Evolutionary conservation across 2,329 filamentous ascomycete genomes (phyloP).

Genomic region (Cladobotryum protrusum): DNA sequence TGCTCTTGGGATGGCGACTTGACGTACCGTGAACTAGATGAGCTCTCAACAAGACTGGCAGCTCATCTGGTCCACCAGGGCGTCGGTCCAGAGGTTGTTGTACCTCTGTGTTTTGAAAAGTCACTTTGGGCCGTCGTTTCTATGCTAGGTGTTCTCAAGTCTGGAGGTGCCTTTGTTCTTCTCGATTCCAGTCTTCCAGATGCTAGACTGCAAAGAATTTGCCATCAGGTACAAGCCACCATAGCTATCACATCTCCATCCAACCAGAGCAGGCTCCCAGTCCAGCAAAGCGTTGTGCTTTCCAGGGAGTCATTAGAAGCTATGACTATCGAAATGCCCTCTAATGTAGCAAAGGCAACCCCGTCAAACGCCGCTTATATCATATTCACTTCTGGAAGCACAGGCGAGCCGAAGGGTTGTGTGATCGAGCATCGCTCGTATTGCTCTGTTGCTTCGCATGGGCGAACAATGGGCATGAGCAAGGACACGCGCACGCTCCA

Average conservation of each 20-base stretch:
- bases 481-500: too few species aligned
- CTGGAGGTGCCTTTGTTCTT: background rate
- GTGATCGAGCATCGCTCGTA: conserved; percentile 19
- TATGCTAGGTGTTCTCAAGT: conserved; percentile 12
- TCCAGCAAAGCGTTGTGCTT: too few species aligned
- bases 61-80: conserved; percentile 10
- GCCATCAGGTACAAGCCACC: too few species aligned
- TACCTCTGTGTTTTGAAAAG: conserved; percentile 15
- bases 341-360: background rate
- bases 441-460: too few species aligned
- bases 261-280: too few species aligned
- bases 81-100: conserved; percentile 18
- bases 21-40: conserved; percentile 17
- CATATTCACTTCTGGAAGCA: conserved; percentile 49
- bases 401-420: conserved; percentile 43
- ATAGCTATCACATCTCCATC: too few species aligned
- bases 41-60: conserved; percentile 1
- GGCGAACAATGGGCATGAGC: too few species aligned
- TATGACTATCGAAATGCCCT: too few species aligned
- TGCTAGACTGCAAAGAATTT: too few species aligned
- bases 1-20: conserved; percentile 18
- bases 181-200: too few species aligned
- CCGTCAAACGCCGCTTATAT: conserved; percentile 21
- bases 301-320: background rate
- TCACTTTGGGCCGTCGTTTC: conserved; percentile 12